Conservation (phyloP, 1,139 yeast species). For the Pneumocystis oryctolagi region DNA sequence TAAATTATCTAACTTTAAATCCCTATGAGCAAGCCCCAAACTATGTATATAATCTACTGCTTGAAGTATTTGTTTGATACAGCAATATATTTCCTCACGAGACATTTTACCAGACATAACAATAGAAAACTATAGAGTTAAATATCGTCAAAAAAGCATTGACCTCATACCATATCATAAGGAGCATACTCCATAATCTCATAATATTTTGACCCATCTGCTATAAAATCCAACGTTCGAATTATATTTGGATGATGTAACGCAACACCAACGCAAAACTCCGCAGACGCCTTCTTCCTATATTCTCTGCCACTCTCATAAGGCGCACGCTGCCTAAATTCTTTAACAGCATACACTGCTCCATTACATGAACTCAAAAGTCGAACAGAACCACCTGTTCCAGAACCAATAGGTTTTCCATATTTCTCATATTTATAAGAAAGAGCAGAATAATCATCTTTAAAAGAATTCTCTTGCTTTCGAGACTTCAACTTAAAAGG, state of each 20-base stretch:
- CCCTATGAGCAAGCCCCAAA: constrained; percentile 90
- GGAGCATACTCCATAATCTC: constrained; percentile 98
- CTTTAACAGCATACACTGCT: constrained; percentile 89
- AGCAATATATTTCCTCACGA: constrained; percentile 69
- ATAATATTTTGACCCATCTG: constrained; percentile 71
- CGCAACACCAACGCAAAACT: constrained; percentile 92
- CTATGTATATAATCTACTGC: constrained; percentile 75
- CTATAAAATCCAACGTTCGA: constrained; percentile 81
- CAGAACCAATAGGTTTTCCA: constrained; percentile 84
- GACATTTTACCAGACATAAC: constrained; percentile 95
- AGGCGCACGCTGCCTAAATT: constrained; percentile 71
- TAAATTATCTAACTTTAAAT: constrained; percentile 85
- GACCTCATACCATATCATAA: constrained; percentile 42
- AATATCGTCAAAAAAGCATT: neutral
- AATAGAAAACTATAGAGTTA: constrained; percentile 46
- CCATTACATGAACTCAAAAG: constrained; percentile 65
- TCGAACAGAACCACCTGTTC: constrained; percentile 96
- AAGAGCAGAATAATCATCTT: constrained; percentile 28
- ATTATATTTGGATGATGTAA: constrained; percentile 86
- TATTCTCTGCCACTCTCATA: constrained; percentile 81
- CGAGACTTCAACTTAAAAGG: constrained; percentile 6
- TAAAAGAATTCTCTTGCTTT: constrained; percentile 7
- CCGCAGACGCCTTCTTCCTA: constrained; percentile 90
- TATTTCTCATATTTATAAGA: constrained; percentile 77
- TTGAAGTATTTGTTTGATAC: constrained; percentile 68